A percentile compares a stretch with the other conserved stretches of the same genome.
Conservation (phyloP, 1,139 yeast genomes). For the Zhuliangozyma blackwelliae region DNA sequence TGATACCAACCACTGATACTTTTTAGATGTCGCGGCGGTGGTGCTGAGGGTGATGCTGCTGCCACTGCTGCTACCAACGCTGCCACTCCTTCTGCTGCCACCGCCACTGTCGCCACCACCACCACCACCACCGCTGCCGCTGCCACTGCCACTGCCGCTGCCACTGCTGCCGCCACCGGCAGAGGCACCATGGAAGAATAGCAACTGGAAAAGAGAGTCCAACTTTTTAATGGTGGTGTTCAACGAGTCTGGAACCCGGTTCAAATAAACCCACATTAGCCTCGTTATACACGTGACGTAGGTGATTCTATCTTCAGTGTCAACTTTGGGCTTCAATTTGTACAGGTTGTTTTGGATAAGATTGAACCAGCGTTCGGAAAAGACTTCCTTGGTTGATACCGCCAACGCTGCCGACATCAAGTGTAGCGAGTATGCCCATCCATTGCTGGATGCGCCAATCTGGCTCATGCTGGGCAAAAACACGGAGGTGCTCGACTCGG, state of each 20-base stretch:
- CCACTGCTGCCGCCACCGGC: too few species aligned
- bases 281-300: conserved; percentile 66
- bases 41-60: conserved; percentile 9
- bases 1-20: conserved; percentile 67
- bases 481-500: conserved; percentile 10
- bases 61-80: too few species aligned
- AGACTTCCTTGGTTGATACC: conserved; percentile 77
- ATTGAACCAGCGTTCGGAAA: conserved; percentile 69
- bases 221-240: conserved; percentile 71
- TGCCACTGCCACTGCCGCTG: too few species aligned
- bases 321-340: conserved; percentile 37
- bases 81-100: too few species aligned
- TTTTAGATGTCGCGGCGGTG: conserved; percentile 42
- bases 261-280: conserved; percentile 83
- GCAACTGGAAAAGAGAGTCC: conserved; percentile 48
- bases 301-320: conserved; percentile 56
- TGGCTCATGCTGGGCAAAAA: conserved; percentile 4
- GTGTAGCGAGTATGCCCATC: conserved; percentile 72
- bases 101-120: too few species aligned
- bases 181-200: conserved; percentile 33
- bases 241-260: conserved; percentile 81
- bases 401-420: conserved; percentile 71
- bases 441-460: conserved; percentile 24
- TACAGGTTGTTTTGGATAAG: conserved; percentile 51
- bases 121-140: too few species aligned